These are phyloP conservation scores for Gynandropsis gynandra DNA, from an alignment of 345 rosid genomes.

Conservation along the genomic window DNA sequence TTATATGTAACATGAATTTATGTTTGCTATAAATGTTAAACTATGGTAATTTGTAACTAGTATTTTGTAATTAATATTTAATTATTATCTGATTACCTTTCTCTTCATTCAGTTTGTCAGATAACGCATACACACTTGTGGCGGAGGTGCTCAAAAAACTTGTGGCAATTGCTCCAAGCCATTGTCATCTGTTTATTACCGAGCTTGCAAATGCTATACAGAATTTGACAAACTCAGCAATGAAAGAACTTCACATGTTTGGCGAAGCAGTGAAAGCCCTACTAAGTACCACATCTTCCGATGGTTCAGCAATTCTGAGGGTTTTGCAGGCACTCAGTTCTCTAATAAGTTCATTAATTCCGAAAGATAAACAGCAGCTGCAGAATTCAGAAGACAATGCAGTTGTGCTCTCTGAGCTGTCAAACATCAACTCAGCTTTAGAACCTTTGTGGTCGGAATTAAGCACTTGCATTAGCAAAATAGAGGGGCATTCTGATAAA, in stretches of 20 bases:
- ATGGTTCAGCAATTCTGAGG: slow-evolving; percentile 90
- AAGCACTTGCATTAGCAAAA: slow-evolving; percentile 84
- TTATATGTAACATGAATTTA: background rate
- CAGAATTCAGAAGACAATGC: slow-evolving; percentile 45
- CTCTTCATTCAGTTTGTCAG: slow-evolving; percentile 64
- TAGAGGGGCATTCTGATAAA: slow-evolving; percentile 78
- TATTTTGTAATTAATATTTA: background rate
- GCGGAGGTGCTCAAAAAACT: slow-evolving; percentile 88
- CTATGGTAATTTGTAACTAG: background rate
- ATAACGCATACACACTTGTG: slow-evolving; percentile 76
- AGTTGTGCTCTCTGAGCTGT: slow-evolving; percentile 57
- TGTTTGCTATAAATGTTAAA: background rate
- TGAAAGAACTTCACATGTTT: slow-evolving; percentile 65
- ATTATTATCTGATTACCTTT: slow-evolving; percentile 1
- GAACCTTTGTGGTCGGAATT: slow-evolving; percentile 92
- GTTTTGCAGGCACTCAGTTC: slow-evolving; percentile 86
- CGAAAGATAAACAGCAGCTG: slow-evolving; percentile 48
- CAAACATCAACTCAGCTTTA: slow-evolving; percentile 59
- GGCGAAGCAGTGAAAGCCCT: slow-evolving; percentile 82
- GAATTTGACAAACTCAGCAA: slow-evolving; percentile 64
- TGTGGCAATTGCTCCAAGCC: slow-evolving; percentile 72
- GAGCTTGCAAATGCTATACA: slow-evolving; percentile 75
- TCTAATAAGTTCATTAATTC: slow-evolving; percentile 47
- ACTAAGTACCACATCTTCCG: slow-evolving; percentile 63
- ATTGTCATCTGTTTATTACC: slow-evolving; percentile 69